Evolutionary conservation across 1,284 basidiomycete species (phyloP), one percentile per base, ranked within the genome.

Genomic region (Cutaneotrichosporon sp.): DNA sequence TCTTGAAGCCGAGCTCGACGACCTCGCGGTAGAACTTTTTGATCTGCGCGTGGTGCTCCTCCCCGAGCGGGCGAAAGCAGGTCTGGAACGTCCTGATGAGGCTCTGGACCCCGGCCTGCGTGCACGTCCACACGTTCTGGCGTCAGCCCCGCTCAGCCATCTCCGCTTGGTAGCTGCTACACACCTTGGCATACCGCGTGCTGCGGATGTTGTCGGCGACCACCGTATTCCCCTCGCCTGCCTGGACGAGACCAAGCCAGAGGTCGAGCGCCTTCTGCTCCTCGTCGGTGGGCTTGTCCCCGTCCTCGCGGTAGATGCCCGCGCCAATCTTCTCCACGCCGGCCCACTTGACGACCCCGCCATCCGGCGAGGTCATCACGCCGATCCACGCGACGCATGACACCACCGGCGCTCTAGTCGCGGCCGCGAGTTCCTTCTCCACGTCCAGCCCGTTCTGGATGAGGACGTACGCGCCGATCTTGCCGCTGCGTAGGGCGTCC

Each of bases 391-490:
- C 71, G n/a, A 69, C 58, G 49, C 67, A 71, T 3, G 74, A 75
- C 43, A 80, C 60, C 24, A 80, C 65, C 0, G 77, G 78, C 13
- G 68, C 60, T 9, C 67, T 58, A 9, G 65, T 63, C 11, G 87
- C 72, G 0, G 83, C 81, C 4, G 83, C 68, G 31, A 90, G 78
- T 61, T 89, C 88, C 29, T 79, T 80, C 71, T 92, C 90, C 24
- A 90, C 86, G 31, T 86, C 87, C 5, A 92, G 80, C 2, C 90
- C 90, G 73, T 92, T 92, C 73, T 78, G 54, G 49, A 92, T 76
- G 16, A 91, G 73, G 2, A 89, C 85, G 67, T 88, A 89, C 1
- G 83, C 84, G 0, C 83, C 81, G 4, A 79, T 71, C 69, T 87
- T 87, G 1, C 82, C 79, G 1, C 80, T 63, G 0, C 82, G 80